Percentiles rank a stretch among this genome's conserved stretches.
phyloP scores from a whole-genome alignment of 2,329 filamentous ascomycete species.

The Arthrobotrys megalospora region DNA sequence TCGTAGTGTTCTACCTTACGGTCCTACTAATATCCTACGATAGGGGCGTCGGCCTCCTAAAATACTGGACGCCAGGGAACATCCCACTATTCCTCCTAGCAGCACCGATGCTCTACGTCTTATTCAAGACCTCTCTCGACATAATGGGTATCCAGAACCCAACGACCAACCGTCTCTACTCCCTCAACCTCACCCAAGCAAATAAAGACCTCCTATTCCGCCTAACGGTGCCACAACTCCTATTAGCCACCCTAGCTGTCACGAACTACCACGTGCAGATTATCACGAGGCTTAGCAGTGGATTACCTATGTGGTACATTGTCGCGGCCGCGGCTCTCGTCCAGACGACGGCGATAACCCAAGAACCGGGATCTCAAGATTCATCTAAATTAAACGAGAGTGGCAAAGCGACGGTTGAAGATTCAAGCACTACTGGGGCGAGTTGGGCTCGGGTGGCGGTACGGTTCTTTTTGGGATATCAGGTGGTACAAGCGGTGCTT shows the following conservation, averaged over 20 bases:
- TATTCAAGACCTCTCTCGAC: slow-evolving; percentile 69
- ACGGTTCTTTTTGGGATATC: slow-evolving; percentile 84
- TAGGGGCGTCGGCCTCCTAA: slow-evolving; percentile 89
- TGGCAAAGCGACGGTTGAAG: slow-evolving; percentile 22
- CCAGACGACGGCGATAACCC: slow-evolving; percentile 22
- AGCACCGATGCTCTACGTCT: slow-evolving; percentile 79
- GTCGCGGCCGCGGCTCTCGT: slow-evolving; percentile 72
- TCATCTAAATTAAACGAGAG: slow-evolving; percentile 61
- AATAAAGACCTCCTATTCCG: slow-evolving; percentile 68
- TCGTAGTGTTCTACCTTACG: slow-evolving; percentile 10
- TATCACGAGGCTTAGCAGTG: slow-evolving; percentile 88
- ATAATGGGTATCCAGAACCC: slow-evolving; percentile 19
- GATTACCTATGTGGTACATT: slow-evolving; percentile 88
- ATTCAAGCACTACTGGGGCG: slow-evolving; percentile 34
- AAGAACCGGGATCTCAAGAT: slow-evolving; percentile 29
- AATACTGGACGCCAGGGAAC: slow-evolving; percentile 91
- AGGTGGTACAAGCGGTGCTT: slow-evolving; percentile 82
- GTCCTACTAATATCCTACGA: slow-evolving; percentile 61
- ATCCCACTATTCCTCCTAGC: slow-evolving; percentile 89
- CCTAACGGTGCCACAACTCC: slow-evolving; percentile 79
- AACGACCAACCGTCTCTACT: slow-evolving; percentile 18
- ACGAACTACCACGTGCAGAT: slow-evolving; percentile 94
- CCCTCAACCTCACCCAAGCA: slow-evolving; percentile 30
- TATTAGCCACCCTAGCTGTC: slow-evolving; percentile 80
- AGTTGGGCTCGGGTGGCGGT: slow-evolving; percentile 69